A percentile compares a stretch with the other conserved stretches of the same genome.
Evolutionary conservation across 805 yeast species (phyloP).

Genomic region (Cyberlindnera mississippiensis): DNA sequence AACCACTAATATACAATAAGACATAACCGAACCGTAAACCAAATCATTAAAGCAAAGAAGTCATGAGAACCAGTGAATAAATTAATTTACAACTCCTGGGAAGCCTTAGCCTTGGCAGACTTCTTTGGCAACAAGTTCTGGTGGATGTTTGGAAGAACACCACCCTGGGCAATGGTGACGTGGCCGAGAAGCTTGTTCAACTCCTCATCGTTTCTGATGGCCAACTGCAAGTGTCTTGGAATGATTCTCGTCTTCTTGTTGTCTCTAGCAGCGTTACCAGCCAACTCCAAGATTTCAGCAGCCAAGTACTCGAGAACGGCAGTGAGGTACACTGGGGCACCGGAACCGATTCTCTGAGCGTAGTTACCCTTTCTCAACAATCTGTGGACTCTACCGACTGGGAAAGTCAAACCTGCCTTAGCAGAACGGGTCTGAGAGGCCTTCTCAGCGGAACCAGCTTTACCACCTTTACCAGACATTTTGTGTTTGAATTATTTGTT

Average conservation of each 20-base stretch:
- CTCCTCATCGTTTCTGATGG: constrained; percentile 99
- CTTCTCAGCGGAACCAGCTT: constrained; percentile 92
- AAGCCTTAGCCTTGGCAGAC: constrained; percentile 53
- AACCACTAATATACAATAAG: constrained; percentile 15
- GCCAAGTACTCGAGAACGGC: constrained; percentile 96
- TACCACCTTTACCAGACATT: constrained; percentile 80
- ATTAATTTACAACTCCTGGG: constrained; percentile 39
- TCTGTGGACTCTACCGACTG: constrained; percentile 99
- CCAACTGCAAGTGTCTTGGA: constrained; percentile 97
- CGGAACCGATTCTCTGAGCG: constrained; percentile 98
- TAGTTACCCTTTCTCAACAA: constrained; percentile 94
- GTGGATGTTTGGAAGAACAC: constrained; percentile 97
- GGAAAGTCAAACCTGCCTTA: constrained; percentile 98
- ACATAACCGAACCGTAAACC: constrained; percentile 16
- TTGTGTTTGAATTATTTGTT: background rate
- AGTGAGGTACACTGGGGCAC: constrained; percentile 97
- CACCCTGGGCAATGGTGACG: constrained; percentile 98
- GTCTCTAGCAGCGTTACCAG: constrained; percentile 99
- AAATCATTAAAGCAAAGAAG: constrained; percentile 13
- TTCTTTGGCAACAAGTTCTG: constrained; percentile 86
- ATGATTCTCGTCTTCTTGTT: constrained; percentile 98
- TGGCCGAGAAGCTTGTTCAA: constrained; percentile 88
- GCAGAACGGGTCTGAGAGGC: constrained; percentile 97
- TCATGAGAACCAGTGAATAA: constrained; percentile 6
- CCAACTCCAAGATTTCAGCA: constrained; percentile 97